Percentiles rank a stretch among this genome's conserved stretches.
Evolutionary conservation across 768 basidiomycete species (phyloP).

Genomic region (Fistulinella prunicolor): DNA sequence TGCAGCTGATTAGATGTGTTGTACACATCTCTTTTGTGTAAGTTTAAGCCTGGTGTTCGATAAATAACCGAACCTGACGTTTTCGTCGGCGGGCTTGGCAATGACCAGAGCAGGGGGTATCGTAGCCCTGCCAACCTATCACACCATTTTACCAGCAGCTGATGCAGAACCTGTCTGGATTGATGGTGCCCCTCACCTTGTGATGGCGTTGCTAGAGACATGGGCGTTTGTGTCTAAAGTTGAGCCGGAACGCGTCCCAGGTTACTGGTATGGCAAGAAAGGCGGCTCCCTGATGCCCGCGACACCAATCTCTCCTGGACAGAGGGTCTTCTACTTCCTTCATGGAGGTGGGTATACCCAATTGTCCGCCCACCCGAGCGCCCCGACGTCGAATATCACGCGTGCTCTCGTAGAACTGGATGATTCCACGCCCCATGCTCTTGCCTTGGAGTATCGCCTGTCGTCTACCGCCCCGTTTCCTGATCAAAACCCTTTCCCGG

Average conservation of each 20-base stretch:
- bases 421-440: constrained; percentile 44
- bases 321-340: constrained; percentile 53
- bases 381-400: constrained; percentile 45
- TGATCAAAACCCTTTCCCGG: too few species aligned
- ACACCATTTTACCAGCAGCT: constrained; percentile 5
- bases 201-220: constrained; percentile 30
- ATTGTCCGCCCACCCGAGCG: constrained; percentile 56
- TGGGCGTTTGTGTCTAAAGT: constrained; percentile 36
- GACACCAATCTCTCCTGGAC: too few species aligned
- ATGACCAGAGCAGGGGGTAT: constrained; percentile 10
- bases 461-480: too few species aligned
- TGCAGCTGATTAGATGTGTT: constrained; percentile 34
- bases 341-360: constrained; percentile 62
- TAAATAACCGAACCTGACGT: not conserved
- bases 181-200: constrained; percentile 28
- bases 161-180: constrained; percentile 32
- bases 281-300: too few species aligned
- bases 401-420: constrained; percentile 47
- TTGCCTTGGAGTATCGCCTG: constrained; percentile 73
- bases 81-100: not conserved
- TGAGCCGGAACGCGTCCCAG: constrained; percentile 45
- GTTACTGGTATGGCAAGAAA: constrained; percentile 54
- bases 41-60: constrained; percentile 3
- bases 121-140: constrained; percentile 8
- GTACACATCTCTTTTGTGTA: constrained; percentile 17